Percentiles rank a stretch among this genome's conserved stretches.
Evolutionary conservation across 352 stramenopile genomes (phyloP).

Genomic region (Globisporangium paroecandrum): DNA sequence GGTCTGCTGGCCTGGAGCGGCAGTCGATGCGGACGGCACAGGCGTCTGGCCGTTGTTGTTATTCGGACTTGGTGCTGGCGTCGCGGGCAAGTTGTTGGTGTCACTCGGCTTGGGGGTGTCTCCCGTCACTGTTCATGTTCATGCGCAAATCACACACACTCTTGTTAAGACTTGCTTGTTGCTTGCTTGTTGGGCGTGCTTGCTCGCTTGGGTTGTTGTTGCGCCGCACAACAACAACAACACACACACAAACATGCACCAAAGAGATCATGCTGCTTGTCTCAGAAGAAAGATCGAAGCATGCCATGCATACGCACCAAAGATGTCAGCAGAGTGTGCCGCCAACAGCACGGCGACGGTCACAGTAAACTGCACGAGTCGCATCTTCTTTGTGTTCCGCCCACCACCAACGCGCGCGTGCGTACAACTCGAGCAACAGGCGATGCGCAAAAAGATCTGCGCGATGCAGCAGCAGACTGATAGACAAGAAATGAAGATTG

Average conservation of each 20-base stretch:
- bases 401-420: not conserved
- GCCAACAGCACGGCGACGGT: conserved; percentile 7
- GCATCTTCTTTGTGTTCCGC: conserved; percentile 11
- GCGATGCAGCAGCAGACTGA: not conserved
- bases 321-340: conserved; percentile 4
- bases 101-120: conserved; percentile 23
- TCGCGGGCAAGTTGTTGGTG: conserved; percentile 31
- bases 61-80: conserved; percentile 8
- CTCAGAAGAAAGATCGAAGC: conserved; percentile 4
- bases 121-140: conserved; percentile 10
- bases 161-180: conserved; percentile 1
- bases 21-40: not conserved
- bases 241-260: not conserved
- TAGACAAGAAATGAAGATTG: not conserved
- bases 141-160: not conserved
- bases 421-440: not conserved
- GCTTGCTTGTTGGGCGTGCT: not conserved
- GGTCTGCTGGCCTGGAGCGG: conserved; percentile 7
- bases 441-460: conserved; percentile 1
- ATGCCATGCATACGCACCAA: conserved; percentile 8
- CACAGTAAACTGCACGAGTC: conserved; percentile 2
- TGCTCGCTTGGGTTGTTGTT: not conserved
- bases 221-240: conserved; percentile 11
- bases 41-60: conserved; percentile 10
- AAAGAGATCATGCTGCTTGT: conserved; percentile 1